These are phyloP conservation scores for Phanerodontia chrysosporium DNA, from an alignment of 768 basidiomycete genomes.

Conservation along the genomic window DNA sequence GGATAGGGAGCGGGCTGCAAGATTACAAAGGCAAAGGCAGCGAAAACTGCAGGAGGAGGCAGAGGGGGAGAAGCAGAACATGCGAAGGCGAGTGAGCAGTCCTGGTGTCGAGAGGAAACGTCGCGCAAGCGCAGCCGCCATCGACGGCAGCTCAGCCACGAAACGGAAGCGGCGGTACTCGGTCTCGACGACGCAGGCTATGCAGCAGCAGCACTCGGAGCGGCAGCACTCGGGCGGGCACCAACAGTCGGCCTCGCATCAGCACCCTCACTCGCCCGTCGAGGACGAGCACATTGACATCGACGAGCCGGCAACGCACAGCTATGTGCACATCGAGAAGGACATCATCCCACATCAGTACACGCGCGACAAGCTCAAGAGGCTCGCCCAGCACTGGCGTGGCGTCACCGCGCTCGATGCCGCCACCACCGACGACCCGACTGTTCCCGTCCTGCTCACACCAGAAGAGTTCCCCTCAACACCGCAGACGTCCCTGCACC, in stretches of 20 bases:
- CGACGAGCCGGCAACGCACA: constrained; percentile 38
- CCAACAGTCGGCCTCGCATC: constrained; percentile 7
- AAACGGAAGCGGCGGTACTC: constrained; percentile 38
- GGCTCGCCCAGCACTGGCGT: constrained; percentile 62
- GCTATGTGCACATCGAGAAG: constrained; percentile 41
- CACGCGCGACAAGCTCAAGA: constrained; percentile 46
- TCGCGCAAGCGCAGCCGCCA: constrained; percentile 31
- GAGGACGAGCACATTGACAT: constrained; percentile 49
- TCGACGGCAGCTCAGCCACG: constrained; percentile 31
- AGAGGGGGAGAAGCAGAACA: constrained; percentile 19
- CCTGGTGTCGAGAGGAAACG: constrained; percentile 37
- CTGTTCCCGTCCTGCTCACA: constrained; percentile 32
- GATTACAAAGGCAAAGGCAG: constrained; percentile 38
- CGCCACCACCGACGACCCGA: constrained; percentile 20
- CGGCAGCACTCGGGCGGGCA: neutral
- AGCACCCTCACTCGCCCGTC: constrained; percentile 1
- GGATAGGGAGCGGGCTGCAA: constrained; percentile 45
- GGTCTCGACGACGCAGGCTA: constrained; percentile 22
- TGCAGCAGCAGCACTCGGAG: constrained; percentile 1
- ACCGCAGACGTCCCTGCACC: constrained; percentile 27
- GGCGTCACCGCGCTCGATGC: constrained; percentile 56
- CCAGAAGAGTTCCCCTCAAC: constrained; percentile 22
- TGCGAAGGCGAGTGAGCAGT: constrained; percentile 33
- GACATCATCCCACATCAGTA: constrained; percentile 42
- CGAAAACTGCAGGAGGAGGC: constrained; percentile 27